phyloP scores from a whole-genome alignment of 768 basidiomycete genomes.

The Rhizopogon vesiculosus region DNA sequence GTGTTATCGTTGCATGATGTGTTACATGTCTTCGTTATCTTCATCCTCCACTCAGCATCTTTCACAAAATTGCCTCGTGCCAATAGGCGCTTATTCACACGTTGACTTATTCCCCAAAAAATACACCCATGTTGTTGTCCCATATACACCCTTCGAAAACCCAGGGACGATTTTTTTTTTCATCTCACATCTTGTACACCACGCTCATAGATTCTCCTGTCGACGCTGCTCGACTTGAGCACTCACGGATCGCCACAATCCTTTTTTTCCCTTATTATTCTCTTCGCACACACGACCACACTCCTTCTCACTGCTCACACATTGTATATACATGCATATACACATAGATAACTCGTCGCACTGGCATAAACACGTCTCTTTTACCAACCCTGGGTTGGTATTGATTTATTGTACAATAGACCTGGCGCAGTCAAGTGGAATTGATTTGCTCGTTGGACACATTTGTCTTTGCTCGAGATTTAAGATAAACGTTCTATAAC shows the following conservation, averaged over 20 bases:
- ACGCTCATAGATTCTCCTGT: not conserved
- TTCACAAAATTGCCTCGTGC: constrained; percentile 4
- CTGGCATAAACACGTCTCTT: constrained; percentile 22
- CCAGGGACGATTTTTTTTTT: constrained; percentile 16
- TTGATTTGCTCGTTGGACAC: constrained; percentile 14
- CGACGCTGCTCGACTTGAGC: constrained; percentile 15
- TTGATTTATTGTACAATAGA: constrained; percentile 34
- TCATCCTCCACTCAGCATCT: not conserved
- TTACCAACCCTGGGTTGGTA: constrained; percentile 19
- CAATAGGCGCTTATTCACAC: constrained; percentile 1
- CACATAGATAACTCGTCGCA: constrained; percentile 24
- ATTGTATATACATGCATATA: constrained; percentile 34
- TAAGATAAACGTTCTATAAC: not conserved
- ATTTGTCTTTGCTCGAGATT: not conserved
- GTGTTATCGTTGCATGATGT: constrained; percentile 11
- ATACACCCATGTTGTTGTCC: constrained; percentile 1
- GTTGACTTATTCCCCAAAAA: constrained; percentile 2
- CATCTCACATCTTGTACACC: constrained; percentile 3
- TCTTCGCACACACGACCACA: constrained; percentile 16
- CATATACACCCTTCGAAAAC: constrained; percentile 4
- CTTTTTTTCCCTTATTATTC: constrained; percentile 3
- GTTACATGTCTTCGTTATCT: not conserved
- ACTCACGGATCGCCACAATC: constrained; percentile 18
- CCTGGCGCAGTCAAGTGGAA: constrained; percentile 13
- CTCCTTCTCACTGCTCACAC: constrained; percentile 25